Base-by-base conservation (phyloP, 176 grass and related monocot genomes). In the Zoysia pacifica region DNA sequence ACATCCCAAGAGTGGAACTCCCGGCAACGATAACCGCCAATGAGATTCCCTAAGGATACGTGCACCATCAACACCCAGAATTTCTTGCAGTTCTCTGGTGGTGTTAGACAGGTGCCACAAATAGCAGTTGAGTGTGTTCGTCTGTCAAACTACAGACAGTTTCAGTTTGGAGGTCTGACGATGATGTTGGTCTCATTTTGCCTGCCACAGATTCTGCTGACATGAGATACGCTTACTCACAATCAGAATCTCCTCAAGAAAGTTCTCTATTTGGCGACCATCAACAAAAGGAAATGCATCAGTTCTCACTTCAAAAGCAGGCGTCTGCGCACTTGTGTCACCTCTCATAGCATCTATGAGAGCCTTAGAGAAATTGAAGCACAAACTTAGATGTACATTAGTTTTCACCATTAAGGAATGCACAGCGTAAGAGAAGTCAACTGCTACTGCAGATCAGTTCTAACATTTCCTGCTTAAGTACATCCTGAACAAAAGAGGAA, bases 401-500 rank as follows among this genome's bases (percentile, higher is more conserved):
- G 18, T 12, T 43, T 72, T 73, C 13, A 62, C 45, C 58, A 65
- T 50, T 28, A 69, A 49, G 20, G 63, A 78, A 82, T 62, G 48
- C 59, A 82, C 65, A 59, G 43, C 42, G n/a, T 47, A 53, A 70
- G n/a, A 68, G 6, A 63, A 42, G 45, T 60, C 71, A 72, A 67
- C 41, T 47, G 53, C 69, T 84, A 63, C 53, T 53, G 20, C 54
- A 63, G 75, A 54, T 75, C 55, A 80, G 86, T 47, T 59, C 74
- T 82, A 82, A 59, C 61, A 82, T 65, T 16, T 73, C 62, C 79
- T 5, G 51, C 67, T 73, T 73, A 70, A 74, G 50, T 69, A 76
- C 69, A 83, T 47, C 69, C 68, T 83, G 61, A 52, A 82, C 14
- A 69, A 18, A 58, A 14, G 18, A 62, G 14, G 73, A 65, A 61